These are phyloP conservation scores for Aspergillus proliferans DNA, from an alignment of 2,329 filamentous ascomycete species.

Conservation along the genomic window DNA sequence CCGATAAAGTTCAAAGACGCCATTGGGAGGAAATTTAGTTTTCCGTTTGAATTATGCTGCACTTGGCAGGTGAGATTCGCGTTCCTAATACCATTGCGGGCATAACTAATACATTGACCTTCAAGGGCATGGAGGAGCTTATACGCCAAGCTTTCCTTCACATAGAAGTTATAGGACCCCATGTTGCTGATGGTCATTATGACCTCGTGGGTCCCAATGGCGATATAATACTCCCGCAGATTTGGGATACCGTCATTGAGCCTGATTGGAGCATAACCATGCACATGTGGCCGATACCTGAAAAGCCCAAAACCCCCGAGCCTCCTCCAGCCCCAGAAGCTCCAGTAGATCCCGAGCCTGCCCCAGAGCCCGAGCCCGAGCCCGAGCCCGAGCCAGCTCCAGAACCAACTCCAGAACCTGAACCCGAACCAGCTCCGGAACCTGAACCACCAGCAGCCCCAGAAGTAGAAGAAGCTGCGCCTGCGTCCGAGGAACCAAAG, in stretches of 20 bases:
- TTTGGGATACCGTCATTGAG: constrained; percentile 76
- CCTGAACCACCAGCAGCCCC: constrained; percentile 8
- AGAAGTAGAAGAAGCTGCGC: constrained; percentile 10
- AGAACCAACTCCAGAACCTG: constrained; percentile 9
- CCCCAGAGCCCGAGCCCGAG: constrained; percentile 16
- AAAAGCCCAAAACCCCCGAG: constrained; percentile 40
- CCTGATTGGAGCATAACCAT: constrained; percentile 68
- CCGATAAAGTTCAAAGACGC: constrained; percentile 90
- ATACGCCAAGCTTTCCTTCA: constrained; percentile 80
- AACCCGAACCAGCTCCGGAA: neutral
- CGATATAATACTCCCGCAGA: constrained; percentile 72
- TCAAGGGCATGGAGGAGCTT: constrained; percentile 74
- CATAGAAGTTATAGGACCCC: constrained; percentile 67
- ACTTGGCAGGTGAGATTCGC: constrained; percentile 67
- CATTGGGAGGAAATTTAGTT: constrained; percentile 84
- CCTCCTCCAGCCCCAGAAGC: constrained; percentile 28
- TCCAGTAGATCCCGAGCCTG: constrained; percentile 20
- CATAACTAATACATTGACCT: constrained; percentile 2
- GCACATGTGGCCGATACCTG: constrained; percentile 60
- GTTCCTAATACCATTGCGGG: constrained; percentile 15
- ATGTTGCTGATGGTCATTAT: constrained; percentile 72
- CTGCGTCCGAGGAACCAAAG: constrained; percentile 21
- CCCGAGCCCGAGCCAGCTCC: constrained; percentile 9
- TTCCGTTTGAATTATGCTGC: constrained; percentile 77
- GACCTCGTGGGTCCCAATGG: constrained; percentile 72